phyloP scores from a whole-genome alignment of 2,329 filamentous ascomycete genomes.

The Neoascochyta sp. region DNA sequence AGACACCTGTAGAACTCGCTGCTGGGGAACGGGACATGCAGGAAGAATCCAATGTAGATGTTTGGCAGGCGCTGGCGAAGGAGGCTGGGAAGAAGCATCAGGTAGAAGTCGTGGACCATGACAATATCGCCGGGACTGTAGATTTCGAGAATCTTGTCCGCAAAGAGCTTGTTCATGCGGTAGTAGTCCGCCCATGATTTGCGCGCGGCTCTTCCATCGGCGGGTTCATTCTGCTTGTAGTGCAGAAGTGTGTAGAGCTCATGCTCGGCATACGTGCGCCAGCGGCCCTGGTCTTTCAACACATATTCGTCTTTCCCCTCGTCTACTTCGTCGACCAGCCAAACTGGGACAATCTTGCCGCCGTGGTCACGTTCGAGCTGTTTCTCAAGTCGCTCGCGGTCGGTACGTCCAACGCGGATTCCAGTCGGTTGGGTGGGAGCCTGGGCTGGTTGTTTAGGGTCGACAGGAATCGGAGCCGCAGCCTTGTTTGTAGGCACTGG shows the following conservation, averaged over 20 bases:
- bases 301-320: slow-evolving; percentile 63
- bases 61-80: slow-evolving; percentile 80
- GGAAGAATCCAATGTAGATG: slow-evolving; percentile 91
- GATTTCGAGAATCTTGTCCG: slow-evolving; percentile 78
- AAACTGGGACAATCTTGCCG: slow-evolving; percentile 80
- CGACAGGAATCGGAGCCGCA: slow-evolving; percentile 74
- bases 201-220: slow-evolving; percentile 75
- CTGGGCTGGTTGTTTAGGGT: slow-evolving; percentile 54
- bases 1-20: slow-evolving; percentile 92
- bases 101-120: slow-evolving; percentile 90
- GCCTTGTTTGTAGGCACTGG: slow-evolving; percentile 63
- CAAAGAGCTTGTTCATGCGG: slow-evolving; percentile 87
- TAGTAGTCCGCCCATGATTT: slow-evolving; percentile 90
- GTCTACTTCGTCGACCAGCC: slow-evolving; percentile 76
- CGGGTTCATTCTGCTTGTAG: slow-evolving; percentile 91
- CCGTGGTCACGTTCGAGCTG: slow-evolving; percentile 69
- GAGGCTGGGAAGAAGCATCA: slow-evolving; percentile 84
- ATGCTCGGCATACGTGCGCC: slow-evolving; percentile 87
- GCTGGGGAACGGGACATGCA: slow-evolving; percentile 92
- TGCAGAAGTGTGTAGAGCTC: slow-evolving; percentile 91
- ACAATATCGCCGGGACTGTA: slow-evolving; percentile 93
- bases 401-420: slow-evolving; percentile 65
- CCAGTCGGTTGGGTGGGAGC: slow-evolving; percentile 63
- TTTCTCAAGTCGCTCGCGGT: slow-evolving; percentile 69
- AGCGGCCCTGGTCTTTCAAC: slow-evolving; percentile 77